These are phyloP conservation scores for Thielaviopsis euricoi DNA, from an alignment of 2,329 filamentous ascomycete species.

Conservation along the genomic window DNA sequence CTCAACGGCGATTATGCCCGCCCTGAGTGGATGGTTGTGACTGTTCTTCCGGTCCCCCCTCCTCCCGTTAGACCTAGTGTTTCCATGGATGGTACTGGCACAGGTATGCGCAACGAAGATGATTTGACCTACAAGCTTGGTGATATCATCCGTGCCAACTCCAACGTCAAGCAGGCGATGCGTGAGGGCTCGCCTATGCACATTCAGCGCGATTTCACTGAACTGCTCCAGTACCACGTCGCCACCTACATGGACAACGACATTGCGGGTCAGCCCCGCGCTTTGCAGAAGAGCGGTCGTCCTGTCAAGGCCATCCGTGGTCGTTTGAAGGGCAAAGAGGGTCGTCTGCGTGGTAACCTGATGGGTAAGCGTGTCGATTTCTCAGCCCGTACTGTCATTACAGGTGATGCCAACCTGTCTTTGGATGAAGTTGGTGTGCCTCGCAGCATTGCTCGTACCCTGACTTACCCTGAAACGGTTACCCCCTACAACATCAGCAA, in stretches of 20 bases:
- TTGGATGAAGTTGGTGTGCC: conserved; percentile 96
- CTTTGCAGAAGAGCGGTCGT: conserved; percentile 89
- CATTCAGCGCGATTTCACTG: conserved; percentile 79
- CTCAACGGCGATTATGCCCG: conserved; percentile 89
- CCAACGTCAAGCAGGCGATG: conserved; percentile 81
- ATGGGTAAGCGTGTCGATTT: conserved; percentile 99
- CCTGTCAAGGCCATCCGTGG: conserved; percentile 94
- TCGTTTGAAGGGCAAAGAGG: conserved; percentile 97
- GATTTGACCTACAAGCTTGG: conserved; percentile 98
- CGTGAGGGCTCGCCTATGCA: conserved; percentile 84
- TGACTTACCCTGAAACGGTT: conserved; percentile 95
- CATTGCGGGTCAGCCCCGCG: conserved; percentile 86
- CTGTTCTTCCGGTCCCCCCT: conserved; percentile 84
- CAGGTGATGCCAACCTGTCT: conserved; percentile 90
- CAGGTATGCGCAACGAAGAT: conserved; percentile 88
- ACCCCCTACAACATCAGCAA: conserved; percentile 96
- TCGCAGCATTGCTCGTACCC: conserved; percentile 73
- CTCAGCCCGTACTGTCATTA: conserved; percentile 98
- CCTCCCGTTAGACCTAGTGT: conserved; percentile 94
- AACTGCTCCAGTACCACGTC: conserved; percentile 88
- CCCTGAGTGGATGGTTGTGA: conserved; percentile 96
- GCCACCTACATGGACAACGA: conserved; percentile 99
- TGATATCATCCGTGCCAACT: conserved; percentile 95
- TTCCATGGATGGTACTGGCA: conserved; percentile 85
- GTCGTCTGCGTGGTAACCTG: conserved; percentile 90